Conservation (phyloP, 2,329 filamentous ascomycete species). For the Paraconiothyrium brasiliense region DNA sequence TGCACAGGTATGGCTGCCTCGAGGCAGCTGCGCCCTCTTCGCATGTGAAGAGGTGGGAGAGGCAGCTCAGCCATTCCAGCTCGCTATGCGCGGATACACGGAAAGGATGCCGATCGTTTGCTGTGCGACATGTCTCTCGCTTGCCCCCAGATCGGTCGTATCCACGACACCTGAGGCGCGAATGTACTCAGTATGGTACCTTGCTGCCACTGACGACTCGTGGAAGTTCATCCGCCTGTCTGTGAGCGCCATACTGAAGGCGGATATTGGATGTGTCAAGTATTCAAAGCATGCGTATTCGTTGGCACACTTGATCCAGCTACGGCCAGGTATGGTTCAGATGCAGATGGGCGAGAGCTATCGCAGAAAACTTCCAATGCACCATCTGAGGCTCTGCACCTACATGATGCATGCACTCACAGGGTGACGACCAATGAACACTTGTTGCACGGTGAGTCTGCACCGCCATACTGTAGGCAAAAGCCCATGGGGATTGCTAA, state of each 20-base stretch:
- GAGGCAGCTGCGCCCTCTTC: constrained; percentile 1
- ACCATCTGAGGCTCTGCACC: background rate
- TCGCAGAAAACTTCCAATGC: background rate
- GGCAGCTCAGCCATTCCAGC: background rate
- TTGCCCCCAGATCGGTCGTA: background rate
- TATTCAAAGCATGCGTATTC: background rate
- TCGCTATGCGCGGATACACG: constrained; percentile 16
- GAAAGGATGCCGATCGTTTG: constrained; percentile 12
- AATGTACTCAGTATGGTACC: background rate
- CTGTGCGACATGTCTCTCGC: constrained; percentile 10
- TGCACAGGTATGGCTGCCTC: background rate
- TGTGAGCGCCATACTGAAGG: no score
- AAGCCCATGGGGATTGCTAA: background rate
- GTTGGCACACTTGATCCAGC: background rate
- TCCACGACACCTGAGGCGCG: background rate
- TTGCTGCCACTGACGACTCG: background rate
- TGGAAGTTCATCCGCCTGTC: no score
- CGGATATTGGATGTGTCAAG: no score
- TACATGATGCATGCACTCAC: background rate
- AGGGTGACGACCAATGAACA: background rate
- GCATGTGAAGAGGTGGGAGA: constrained; percentile 5
- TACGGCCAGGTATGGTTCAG: no score
- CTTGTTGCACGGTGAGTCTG: background rate
- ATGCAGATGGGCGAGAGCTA: no score
- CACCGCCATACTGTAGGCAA: background rate